These are phyloP conservation scores for Lachnellula suecica DNA, from an alignment of 2,329 filamentous ascomycete genomes.

Conservation along the genomic window DNA sequence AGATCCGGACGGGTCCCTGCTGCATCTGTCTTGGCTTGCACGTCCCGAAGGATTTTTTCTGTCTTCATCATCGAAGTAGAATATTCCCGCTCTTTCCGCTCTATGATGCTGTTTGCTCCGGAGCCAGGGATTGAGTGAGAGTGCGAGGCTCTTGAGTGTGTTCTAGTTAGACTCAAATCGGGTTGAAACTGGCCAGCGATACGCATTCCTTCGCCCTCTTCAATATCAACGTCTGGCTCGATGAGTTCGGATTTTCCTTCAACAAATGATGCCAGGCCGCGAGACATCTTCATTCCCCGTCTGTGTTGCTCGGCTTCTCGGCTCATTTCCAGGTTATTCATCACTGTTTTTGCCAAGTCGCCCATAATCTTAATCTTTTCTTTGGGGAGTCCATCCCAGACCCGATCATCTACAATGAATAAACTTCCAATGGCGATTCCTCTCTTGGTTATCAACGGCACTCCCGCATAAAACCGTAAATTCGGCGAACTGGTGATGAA, in stretches of 20 bases:
- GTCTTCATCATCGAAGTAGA: constrained; percentile 17
- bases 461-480: constrained; percentile 32
- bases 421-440: constrained; percentile 55
- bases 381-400: constrained; percentile 48
- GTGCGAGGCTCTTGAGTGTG: constrained; percentile 22
- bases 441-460: constrained; percentile 33
- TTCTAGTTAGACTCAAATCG: constrained; percentile 13
- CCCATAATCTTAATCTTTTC: constrained; percentile 55
- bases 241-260: constrained; percentile 39
- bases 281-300: constrained; percentile 53
- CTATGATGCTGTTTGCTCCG: constrained; percentile 15
- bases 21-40: background rate
- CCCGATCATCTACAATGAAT: constrained; percentile 56
- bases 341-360: constrained; percentile 54
- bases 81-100: constrained; percentile 28
- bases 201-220: constrained; percentile 27
- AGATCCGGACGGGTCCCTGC: constrained; percentile 14
- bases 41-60: constrained; percentile 16
- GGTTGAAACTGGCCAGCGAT: constrained; percentile 31
- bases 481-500: constrained; percentile 29
- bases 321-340: constrained; percentile 61
- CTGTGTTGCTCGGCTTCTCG: constrained; percentile 52
- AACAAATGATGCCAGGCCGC: constrained; percentile 54
- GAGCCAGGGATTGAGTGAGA: constrained; percentile 13
- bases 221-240: constrained; percentile 29